Conservation (phyloP, 306 rosid genomes). For the Acacia acuminata region DNA sequence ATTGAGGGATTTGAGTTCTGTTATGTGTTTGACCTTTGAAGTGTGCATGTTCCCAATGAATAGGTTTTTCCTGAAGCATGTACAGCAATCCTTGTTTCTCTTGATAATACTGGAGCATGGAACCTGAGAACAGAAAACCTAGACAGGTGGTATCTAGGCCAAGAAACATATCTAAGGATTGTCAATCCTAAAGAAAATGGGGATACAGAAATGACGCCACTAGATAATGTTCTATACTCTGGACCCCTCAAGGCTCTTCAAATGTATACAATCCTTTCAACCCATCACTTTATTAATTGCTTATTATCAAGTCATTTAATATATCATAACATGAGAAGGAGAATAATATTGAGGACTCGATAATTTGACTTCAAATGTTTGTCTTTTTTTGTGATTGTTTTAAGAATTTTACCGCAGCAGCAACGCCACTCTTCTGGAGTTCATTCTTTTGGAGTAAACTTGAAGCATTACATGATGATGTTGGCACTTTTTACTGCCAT, state of each 20-base stretch:
- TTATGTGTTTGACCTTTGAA: constrained; percentile 11
- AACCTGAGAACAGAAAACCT: constrained; percentile 83
- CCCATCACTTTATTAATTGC: not conserved
- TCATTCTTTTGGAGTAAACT: constrained; percentile 21
- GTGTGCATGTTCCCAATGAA: not conserved
- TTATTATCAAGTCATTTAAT: not conserved
- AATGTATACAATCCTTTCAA: constrained; percentile 40
- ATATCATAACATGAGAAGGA: not conserved
- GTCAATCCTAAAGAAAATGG: constrained; percentile 79
- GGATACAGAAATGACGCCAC: constrained; percentile 58
- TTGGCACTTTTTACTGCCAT: constrained; percentile 45
- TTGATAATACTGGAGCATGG: constrained; percentile 81
- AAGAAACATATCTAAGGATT: constrained; percentile 84
- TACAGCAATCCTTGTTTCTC: constrained; percentile 78
- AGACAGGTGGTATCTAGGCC: constrained; percentile 89
- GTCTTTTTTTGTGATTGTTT: not conserved
- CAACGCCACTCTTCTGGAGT: constrained; percentile 38
- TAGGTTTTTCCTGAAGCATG: constrained; percentile 86
- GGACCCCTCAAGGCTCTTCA: constrained; percentile 58
- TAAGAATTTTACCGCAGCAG: constrained; percentile 33
- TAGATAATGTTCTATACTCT: constrained; percentile 71
- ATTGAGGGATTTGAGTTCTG: not conserved
- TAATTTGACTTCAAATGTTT: not conserved
- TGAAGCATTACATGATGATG: constrained; percentile 32
- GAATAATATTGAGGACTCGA: not conserved